Percentiles rank a stretch among this genome's conserved stretches.
Evolutionary conservation across 371 early-diverging fungal species (phyloP).

Genomic region (Blakeslea trispora): DNA sequence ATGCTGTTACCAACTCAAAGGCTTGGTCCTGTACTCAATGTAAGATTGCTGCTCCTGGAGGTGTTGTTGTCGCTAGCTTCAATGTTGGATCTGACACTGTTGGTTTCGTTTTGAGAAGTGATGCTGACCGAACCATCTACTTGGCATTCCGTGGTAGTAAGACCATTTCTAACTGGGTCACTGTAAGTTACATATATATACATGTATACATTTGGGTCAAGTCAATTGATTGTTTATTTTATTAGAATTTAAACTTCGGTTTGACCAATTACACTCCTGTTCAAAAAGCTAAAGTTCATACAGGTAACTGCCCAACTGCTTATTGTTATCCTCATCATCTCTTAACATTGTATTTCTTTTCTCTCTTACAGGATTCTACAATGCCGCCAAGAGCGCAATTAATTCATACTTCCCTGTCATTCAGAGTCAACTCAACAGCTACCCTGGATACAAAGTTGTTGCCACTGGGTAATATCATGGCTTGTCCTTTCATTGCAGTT

Average conservation of each 20-base stretch:
- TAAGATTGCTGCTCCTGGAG: slow-evolving; percentile 9
- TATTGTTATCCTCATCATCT: no score
- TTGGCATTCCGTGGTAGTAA: slow-evolving; percentile 23
- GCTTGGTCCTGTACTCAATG: slow-evolving; percentile 20
- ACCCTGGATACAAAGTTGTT: slow-evolving; percentile 25
- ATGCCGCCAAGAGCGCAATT: slow-evolving; percentile 12
- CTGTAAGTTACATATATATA: slow-evolving; percentile 19
- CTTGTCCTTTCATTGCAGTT: no score
- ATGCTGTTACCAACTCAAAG: slow-evolving; percentile 1
- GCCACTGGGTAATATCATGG: slow-evolving; percentile 31
- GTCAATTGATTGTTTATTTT: neutral
- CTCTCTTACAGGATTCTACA: slow-evolving; percentile 17
- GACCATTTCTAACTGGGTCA: slow-evolving; percentile 14
- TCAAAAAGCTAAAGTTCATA: slow-evolving; percentile 26
- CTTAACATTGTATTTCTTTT: neutral
- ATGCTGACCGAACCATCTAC: slow-evolving; percentile 16
- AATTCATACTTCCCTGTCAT: slow-evolving; percentile 13
- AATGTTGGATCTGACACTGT: slow-evolving; percentile 11
- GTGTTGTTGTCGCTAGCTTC: slow-evolving; percentile 9
- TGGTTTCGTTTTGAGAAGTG: slow-evolving; percentile 19
- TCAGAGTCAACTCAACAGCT: slow-evolving; percentile 14
- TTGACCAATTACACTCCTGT: slow-evolving; percentile 23
- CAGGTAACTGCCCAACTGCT: no score
- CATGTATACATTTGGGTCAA: no score
- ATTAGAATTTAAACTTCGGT: slow-evolving; percentile 19